Evolutionary conservation across 2,329 filamentous ascomycete genomes (phyloP).

Genomic region (Botrytis medusae): DNA sequence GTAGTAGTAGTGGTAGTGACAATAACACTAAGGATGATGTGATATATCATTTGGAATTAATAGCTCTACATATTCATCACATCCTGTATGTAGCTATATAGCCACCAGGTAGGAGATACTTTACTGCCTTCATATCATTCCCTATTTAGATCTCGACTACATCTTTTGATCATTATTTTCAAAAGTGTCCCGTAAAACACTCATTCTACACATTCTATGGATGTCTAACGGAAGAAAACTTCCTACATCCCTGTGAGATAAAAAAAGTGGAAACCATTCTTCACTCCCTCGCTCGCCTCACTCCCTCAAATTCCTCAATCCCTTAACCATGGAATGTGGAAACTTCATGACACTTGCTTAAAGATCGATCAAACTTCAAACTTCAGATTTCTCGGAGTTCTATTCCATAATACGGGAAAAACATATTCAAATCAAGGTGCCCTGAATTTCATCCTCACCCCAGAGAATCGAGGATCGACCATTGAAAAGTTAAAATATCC

Average conservation of each 20-base stretch:
- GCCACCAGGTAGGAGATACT: not conserved
- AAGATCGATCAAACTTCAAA: not conserved
- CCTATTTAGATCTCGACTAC: not conserved
- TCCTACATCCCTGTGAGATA: not conserved
- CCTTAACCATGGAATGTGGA: conserved; percentile 13
- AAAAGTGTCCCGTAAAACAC: not conserved
- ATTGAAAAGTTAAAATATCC: not conserved
- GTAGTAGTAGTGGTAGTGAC: not conserved
- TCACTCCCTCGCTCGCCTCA: not conserved
- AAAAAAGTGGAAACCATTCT: conserved; percentile 1
- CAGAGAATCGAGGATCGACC: conserved; percentile 3
- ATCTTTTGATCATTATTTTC: not conserved
- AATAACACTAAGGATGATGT: not conserved
- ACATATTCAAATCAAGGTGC: not conserved
- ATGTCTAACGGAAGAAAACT: not conserved
- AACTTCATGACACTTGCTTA: not conserved
- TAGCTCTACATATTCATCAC: not conserved
- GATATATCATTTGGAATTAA: not conserved
- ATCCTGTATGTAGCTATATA: not conserved
- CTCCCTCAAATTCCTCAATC: not conserved
- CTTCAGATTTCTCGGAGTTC: not conserved
- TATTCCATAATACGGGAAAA: not conserved
- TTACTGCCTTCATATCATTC: not conserved
- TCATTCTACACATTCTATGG: not conserved
- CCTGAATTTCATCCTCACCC: not conserved